Evolutionary conservation across 2,329 filamentous ascomycete genomes (phyloP).

Genomic region (Dactylellina leptospora): DNA sequence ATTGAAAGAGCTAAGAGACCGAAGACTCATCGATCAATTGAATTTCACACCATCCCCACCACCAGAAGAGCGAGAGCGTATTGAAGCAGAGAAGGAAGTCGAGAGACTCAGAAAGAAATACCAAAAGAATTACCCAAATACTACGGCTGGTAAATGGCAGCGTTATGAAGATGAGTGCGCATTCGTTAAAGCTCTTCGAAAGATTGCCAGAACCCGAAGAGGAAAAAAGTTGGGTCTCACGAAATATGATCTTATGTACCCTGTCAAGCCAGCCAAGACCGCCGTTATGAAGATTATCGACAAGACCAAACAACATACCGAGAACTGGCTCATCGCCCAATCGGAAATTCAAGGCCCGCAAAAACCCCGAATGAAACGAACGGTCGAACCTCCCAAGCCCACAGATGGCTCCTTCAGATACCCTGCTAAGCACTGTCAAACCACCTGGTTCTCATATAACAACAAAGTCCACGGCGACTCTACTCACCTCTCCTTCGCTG

Average conservation of each 20-base stretch:
- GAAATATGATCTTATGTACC: not conserved
- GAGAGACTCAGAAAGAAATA: too few species aligned
- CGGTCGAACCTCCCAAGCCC: not conserved
- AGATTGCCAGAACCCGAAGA: not conserved
- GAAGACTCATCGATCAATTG: not conserved
- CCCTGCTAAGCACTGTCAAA: not conserved
- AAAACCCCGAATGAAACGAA: not conserved
- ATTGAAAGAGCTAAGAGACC: not conserved
- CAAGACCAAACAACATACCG: constrained; percentile 5
- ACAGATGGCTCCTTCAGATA: not conserved
- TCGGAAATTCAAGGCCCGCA: not conserved
- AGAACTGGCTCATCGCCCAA: constrained; percentile 3
- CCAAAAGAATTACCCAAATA: too few species aligned
- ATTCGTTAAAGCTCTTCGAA: too few species aligned
- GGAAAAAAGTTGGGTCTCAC: not conserved
- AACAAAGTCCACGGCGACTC: not conserved
- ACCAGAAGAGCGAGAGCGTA: not conserved
- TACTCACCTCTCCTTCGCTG: not conserved
- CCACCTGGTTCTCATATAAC: constrained; percentile 30
- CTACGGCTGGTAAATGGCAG: too few species aligned
- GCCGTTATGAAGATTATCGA: not conserved
- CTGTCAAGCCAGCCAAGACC: not conserved
- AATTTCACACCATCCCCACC: constrained; percentile 1
- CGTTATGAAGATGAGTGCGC: too few species aligned
- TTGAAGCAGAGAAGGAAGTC: not conserved